Conservation (phyloP, 2,329 filamentous ascomycete genomes). For the Rutstroemia sp. region DNA sequence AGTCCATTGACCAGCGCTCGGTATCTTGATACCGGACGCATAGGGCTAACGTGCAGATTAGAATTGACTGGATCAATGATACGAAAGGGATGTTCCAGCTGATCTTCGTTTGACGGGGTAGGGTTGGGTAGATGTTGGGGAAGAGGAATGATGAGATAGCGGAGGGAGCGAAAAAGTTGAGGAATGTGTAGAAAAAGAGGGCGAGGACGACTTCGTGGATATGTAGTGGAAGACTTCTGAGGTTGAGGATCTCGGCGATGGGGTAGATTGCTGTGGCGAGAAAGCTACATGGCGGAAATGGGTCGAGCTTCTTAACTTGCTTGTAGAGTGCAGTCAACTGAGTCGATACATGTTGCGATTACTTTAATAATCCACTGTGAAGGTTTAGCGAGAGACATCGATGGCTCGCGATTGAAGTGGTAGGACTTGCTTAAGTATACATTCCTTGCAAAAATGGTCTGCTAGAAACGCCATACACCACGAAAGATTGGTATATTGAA, state of each 20-base stretch:
- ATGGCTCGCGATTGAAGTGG: too few species aligned
- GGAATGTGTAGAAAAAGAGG: slow-evolving; percentile 58
- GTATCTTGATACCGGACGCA: slow-evolving; percentile 61
- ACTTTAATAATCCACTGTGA: too few species aligned
- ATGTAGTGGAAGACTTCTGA: slow-evolving; percentile 60
- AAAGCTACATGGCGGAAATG: neutral
- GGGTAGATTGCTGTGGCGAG: neutral
- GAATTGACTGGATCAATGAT: slow-evolving; percentile 63
- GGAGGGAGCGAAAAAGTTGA: slow-evolving; percentile 60
- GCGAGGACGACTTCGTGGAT: slow-evolving; percentile 66
- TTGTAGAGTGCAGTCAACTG: neutral
- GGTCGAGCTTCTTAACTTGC: neutral
- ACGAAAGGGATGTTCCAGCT: slow-evolving; percentile 84
- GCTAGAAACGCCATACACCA: too few species aligned
- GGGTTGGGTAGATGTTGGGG: slow-evolving; percentile 42
- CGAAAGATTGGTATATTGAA: too few species aligned
- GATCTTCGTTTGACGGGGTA: slow-evolving; percentile 53
- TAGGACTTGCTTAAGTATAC: too few species aligned
- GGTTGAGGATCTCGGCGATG: neutral
- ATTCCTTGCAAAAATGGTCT: too few species aligned
- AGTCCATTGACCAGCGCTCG: slow-evolving; percentile 57
- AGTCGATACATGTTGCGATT: too few species aligned
- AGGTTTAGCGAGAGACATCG: too few species aligned
- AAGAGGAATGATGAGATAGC: slow-evolving; percentile 56
- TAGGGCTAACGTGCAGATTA: slow-evolving; percentile 64